Percentiles rank a stretch among this genome's conserved stretches.
These are phyloP conservation scores for Alternaria angustiovoidea DNA, from an alignment of 2,329 filamentous ascomycete species.

Conservation along the genomic window DNA sequence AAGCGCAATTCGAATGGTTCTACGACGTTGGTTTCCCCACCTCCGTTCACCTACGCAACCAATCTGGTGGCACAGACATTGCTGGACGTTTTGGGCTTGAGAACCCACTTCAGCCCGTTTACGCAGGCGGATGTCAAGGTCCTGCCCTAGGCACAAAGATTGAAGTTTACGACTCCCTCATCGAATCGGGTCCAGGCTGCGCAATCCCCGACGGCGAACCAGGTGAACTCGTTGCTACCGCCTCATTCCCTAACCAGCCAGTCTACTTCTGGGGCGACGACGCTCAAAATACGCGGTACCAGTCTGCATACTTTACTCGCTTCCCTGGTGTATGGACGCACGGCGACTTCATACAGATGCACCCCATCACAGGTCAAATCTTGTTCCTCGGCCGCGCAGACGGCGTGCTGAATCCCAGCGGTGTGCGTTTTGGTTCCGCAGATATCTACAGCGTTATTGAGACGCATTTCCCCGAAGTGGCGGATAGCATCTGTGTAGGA, in stretches of 20 bases:
- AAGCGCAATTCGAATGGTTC: slow-evolving; percentile 81
- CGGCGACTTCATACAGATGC: slow-evolving; percentile 78
- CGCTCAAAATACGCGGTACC: slow-evolving; percentile 52
- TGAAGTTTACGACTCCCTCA: slow-evolving; percentile 66
- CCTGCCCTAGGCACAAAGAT: slow-evolving; percentile 62
- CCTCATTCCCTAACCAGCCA: slow-evolving; percentile 79
- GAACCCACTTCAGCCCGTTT: slow-evolving; percentile 74
- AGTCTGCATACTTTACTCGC: slow-evolving; percentile 56
- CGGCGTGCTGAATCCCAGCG: slow-evolving; percentile 80
- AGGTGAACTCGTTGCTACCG: slow-evolving; percentile 77
- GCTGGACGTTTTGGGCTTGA: slow-evolving; percentile 70
- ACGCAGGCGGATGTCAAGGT: slow-evolving; percentile 65
- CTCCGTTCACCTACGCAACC: slow-evolving; percentile 73
- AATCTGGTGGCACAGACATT: slow-evolving; percentile 80
- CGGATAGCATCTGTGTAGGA: slow-evolving; percentile 81
- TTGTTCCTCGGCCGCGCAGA: slow-evolving; percentile 75
- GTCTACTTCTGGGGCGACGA: slow-evolving; percentile 58
- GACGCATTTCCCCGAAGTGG: slow-evolving; percentile 68
- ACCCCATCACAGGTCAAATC: slow-evolving; percentile 72
- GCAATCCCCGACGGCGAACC: slow-evolving; percentile 70
- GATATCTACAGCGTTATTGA: slow-evolving; percentile 82
- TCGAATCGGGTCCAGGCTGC: slow-evolving; percentile 56
- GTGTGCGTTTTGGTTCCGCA: slow-evolving; percentile 79
- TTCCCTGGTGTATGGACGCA: slow-evolving; percentile 77
- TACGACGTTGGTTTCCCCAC: slow-evolving; percentile 75